Percentiles rank a stretch among this genome's conserved stretches.
These are phyloP conservation scores for Rhododendron ferrugineum DNA, from an alignment of 148 eudicot genomes.

Conservation along the genomic window DNA sequence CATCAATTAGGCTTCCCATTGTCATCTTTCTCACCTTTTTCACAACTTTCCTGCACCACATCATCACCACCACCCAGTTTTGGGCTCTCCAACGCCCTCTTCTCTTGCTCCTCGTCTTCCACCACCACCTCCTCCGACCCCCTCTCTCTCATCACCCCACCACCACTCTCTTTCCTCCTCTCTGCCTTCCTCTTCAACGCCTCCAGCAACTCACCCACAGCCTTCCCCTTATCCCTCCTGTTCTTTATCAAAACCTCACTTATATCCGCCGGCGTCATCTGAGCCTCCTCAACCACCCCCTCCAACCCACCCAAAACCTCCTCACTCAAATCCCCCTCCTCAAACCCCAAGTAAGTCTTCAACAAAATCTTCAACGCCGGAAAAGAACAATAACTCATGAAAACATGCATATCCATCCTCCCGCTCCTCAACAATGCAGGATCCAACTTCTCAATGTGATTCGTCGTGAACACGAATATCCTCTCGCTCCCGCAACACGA, in stretches of 20 bases:
- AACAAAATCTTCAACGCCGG: constrained; percentile 55
- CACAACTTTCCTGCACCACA: constrained; percentile 3
- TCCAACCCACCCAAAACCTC: constrained; percentile 25
- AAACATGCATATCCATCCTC: constrained; percentile 93
- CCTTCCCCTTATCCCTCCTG: constrained; percentile 47
- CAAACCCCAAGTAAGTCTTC: constrained; percentile 59
- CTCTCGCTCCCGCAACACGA: constrained; percentile 96
- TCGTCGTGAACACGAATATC: constrained; percentile 88
- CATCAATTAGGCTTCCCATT: background rate
- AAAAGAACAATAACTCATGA: constrained; percentile 61
- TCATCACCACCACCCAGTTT: constrained; percentile 15
- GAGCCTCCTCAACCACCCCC: constrained; percentile 43
- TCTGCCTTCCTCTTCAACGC: constrained; percentile 45
- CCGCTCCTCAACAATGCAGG: constrained; percentile 89
- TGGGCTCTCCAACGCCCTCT: constrained; percentile 65
- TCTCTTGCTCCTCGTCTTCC: constrained; percentile 72
- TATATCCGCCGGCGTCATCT: constrained; percentile 86
- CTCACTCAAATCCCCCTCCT: constrained; percentile 27
- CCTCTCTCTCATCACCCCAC: constrained; percentile 9
- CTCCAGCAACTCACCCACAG: constrained; percentile 47
- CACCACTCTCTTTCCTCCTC: constrained; percentile 11
- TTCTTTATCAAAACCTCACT: constrained; percentile 82
- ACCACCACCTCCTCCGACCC: constrained; percentile 24
- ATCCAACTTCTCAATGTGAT: constrained; percentile 79
- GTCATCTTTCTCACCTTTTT: constrained; percentile 13